These are phyloP conservation scores for Pseudogymnoascus sp. DNA, from an alignment of 2,329 filamentous ascomycete genomes.

Conservation along the genomic window DNA sequence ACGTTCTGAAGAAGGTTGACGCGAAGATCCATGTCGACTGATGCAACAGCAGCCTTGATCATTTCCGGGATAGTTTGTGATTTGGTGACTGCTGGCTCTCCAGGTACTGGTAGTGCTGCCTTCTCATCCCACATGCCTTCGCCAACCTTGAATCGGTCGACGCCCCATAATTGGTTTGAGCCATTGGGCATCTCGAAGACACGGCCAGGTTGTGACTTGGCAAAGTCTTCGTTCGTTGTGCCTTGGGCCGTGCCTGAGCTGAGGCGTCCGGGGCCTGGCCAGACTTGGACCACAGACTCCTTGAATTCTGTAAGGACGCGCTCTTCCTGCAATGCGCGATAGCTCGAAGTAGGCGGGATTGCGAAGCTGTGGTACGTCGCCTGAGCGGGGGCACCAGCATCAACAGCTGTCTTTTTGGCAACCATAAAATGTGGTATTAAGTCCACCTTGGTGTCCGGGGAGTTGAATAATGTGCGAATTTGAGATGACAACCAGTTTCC, in stretches of 20 bases:
- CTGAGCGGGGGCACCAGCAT: conserved; percentile 72
- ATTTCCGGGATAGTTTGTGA: conserved; percentile 77
- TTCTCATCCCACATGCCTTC: conserved; percentile 89
- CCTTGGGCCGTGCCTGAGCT: conserved; percentile 40
- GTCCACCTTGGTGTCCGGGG: conserved; percentile 59
- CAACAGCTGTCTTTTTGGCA: conserved; percentile 78
- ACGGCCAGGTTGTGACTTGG: conserved; percentile 64
- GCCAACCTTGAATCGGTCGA: conserved; percentile 75
- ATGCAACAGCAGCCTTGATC: conserved; percentile 66
- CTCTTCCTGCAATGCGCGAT: conserved; percentile 80
- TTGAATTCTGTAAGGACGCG: conserved; percentile 93
- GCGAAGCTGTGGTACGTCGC: conserved; percentile 64
- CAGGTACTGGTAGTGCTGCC: conserved; percentile 51
- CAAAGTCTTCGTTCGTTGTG: conserved; percentile 63
- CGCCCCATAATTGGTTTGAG: conserved; percentile 88
- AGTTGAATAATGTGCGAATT: conserved; percentile 70
- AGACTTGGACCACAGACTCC: conserved; percentile 91
- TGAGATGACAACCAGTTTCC: conserved; percentile 88
- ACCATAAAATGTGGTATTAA: conserved; percentile 82
- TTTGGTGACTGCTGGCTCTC: conserved; percentile 46
- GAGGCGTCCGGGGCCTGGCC: conserved; percentile 71
- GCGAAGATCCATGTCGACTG: conserved; percentile 82
- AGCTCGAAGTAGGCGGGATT: conserved; percentile 56
- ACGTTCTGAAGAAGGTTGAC: conserved; percentile 79
- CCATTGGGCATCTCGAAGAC: conserved; percentile 97